Evolutionary conservation across 1,284 basidiomycete species (phyloP).

Genomic region (Pseudozyma flocculosa): DNA sequence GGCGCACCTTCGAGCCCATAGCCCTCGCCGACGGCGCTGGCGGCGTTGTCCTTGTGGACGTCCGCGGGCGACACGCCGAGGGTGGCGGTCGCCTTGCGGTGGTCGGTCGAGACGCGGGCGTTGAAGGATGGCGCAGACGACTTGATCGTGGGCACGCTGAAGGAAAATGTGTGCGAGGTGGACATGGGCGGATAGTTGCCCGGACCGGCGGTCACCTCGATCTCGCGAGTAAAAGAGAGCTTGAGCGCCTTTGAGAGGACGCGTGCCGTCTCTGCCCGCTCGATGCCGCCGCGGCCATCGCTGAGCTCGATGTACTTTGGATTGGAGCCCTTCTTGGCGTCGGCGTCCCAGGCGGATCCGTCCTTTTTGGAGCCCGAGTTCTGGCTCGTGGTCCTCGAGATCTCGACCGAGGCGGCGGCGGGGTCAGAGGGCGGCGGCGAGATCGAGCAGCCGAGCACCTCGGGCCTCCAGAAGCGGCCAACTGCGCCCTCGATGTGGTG

Average conservation of each 20-base stretch:
- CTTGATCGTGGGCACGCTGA: constrained; percentile 60
- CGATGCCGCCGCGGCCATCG: constrained; percentile 47
- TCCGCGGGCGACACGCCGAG: constrained; percentile 34
- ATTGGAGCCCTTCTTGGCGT: constrained; percentile 41
- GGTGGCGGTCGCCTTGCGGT: constrained; percentile 24
- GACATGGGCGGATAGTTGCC: constrained; percentile 62
- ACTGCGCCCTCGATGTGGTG: constrained; percentile 85
- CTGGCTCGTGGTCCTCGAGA: neutral
- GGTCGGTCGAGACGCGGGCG: constrained; percentile 18
- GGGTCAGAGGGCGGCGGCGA: constrained; percentile 59
- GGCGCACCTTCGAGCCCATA: constrained; percentile 68
- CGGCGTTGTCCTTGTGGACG: constrained; percentile 40
- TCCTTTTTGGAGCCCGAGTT: constrained; percentile 17
- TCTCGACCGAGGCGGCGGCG: constrained; percentile 5
- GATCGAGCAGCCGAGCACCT: constrained; percentile 64
- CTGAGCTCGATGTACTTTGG: constrained; percentile 55
- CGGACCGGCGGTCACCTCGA: constrained; percentile 68
- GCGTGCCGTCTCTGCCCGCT: constrained; percentile 46
- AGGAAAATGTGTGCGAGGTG: constrained; percentile 89
- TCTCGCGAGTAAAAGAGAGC: constrained; percentile 85
- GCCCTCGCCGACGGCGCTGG: constrained; percentile 60
- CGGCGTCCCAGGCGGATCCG: constrained; percentile 23
- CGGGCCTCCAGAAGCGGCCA: constrained; percentile 88
- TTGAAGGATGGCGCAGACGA: constrained; percentile 22
- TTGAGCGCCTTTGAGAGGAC: constrained; percentile 52